Percentiles rank a stretch among this genome's conserved stretches.
phyloP scores from a whole-genome alignment of 306 rosid species.

The Rosa rugosa region DNA sequence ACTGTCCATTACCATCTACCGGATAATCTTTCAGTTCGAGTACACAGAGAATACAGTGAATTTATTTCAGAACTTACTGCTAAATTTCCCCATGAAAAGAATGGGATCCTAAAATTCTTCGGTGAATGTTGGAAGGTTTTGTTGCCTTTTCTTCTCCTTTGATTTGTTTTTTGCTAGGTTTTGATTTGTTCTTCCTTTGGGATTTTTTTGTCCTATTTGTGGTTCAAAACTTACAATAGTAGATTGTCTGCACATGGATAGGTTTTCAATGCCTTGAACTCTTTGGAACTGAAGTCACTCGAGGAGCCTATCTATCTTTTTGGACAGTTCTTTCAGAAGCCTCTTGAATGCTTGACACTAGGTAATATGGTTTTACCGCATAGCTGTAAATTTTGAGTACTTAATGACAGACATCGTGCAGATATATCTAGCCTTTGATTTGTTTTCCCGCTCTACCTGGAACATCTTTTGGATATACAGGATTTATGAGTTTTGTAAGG shows the following conservation, averaged over 20 bases:
- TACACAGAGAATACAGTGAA: constrained; percentile 71
- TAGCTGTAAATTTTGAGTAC: not conserved
- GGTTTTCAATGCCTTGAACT: constrained; percentile 92
- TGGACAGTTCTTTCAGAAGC: constrained; percentile 92
- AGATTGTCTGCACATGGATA: constrained; percentile 36
- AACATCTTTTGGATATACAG: not conserved
- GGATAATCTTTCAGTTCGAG: constrained; percentile 65
- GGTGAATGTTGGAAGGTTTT: constrained; percentile 96
- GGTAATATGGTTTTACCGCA: constrained; percentile 43
- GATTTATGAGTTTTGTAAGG: not conserved
- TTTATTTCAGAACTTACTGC: constrained; percentile 66
- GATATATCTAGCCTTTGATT: constrained; percentile 2
- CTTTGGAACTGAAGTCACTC: constrained; percentile 88
- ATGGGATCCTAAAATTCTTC: constrained; percentile 82
- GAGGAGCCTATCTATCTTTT: constrained; percentile 98
- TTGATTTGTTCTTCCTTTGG: constrained; percentile 41
- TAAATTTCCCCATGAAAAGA: constrained; percentile 84
- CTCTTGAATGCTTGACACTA: constrained; percentile 82
- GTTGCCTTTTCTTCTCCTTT: constrained; percentile 10
- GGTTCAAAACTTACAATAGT: constrained; percentile 24
- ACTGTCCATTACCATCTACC: constrained; percentile 97
- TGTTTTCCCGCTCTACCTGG: constrained; percentile 8
- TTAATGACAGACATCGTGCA: constrained; percentile 8
- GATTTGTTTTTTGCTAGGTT: constrained; percentile 23
- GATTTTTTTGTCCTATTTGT: constrained; percentile 37